Evolutionary conservation across 1,139 yeast species (phyloP), one percentile per base, ranked within the genome.

Genomic region (Yamadazyma sp.): DNA sequence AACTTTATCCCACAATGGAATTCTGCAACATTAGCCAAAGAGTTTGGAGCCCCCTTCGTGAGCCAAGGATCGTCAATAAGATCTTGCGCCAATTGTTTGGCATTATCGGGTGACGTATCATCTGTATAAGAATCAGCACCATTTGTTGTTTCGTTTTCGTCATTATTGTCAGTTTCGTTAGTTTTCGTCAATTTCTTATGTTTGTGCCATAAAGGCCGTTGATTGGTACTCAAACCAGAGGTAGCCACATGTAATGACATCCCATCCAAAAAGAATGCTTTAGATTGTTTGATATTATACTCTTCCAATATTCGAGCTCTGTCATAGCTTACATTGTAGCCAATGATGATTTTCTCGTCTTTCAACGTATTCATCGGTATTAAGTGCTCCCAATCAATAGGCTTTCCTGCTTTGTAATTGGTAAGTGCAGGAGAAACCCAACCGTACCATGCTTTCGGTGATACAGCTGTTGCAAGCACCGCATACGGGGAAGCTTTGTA

Each of bases 231-330:
- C 75, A 94, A 84, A 0, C 99, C 99, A 37, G 86, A 82, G 1
- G 82, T 80, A 0, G 97, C 95, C 27, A 90, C 82, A 62, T 94
- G 98, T 17, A 94, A 66, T 1, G 97, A 83, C 92, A 92, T 86
- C 1, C 96, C 92, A 59, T 94, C 99, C 40, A 94, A 50, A 53
- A 70, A 94, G 59, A 88, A 89, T 2, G 86, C 86, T 51, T 82
- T 79, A 0, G 95, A 71, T 35, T 72, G 76, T 28, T 68, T 61
- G 27, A 92, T 57, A 50, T 76, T 72, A 61, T 94, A 94, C 58
- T 94, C 98, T 40, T 94, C 97, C 28, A 70, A 53, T 1, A 90
- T 78, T 30, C 96, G 70, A 4, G 96, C 94, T 34, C 99, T 72
- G 59, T 94, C 99, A 56, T 82, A 94, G 15, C 95, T 82, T 1